Conservation (phyloP, 768 basidiomycete species). For the Suillus subaureus region DNA sequence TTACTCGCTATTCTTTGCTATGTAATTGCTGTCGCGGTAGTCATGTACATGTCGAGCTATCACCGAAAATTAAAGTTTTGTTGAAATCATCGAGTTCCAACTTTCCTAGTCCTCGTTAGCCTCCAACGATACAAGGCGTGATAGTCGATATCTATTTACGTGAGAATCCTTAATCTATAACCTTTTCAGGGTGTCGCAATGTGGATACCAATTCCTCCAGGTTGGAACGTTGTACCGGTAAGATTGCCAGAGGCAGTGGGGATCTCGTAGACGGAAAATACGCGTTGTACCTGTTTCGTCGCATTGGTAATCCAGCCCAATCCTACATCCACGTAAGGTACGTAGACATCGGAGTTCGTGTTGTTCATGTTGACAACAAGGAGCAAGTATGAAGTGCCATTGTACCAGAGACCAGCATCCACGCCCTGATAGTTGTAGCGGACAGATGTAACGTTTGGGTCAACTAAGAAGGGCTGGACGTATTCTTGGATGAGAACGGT, state of each 20-base stretch:
- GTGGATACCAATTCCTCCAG: conserved; percentile 27
- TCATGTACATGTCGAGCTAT: neutral
- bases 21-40: conserved; percentile 24
- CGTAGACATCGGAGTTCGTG: neutral
- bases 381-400: conserved; percentile 25
- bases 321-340: conserved; percentile 23
- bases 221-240: conserved; percentile 21
- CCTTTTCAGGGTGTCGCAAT: conserved; percentile 13
- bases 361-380: conserved; percentile 19
- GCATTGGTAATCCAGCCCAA: conserved; percentile 17
- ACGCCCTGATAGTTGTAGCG: conserved; percentile 19
- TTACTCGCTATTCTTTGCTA: conserved; percentile 34
- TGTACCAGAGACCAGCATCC: conserved; percentile 26
- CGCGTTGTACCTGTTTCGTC: conserved; percentile 21
- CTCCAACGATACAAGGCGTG: neutral
- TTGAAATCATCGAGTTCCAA: neutral
- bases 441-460: conserved; percentile 13
- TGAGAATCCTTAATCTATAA: neutral
- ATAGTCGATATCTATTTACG: neutral
- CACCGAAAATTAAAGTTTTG: neutral
- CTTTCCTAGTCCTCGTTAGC: neutral
- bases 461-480: conserved; percentile 27
- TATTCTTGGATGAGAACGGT: conserved; percentile 4
- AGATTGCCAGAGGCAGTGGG: conserved; percentile 6
- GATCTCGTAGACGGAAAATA: conserved; percentile 13